Conservation (phyloP, 2,329 filamentous ascomycete genomes). For the Nothopassalora personata region DNA sequence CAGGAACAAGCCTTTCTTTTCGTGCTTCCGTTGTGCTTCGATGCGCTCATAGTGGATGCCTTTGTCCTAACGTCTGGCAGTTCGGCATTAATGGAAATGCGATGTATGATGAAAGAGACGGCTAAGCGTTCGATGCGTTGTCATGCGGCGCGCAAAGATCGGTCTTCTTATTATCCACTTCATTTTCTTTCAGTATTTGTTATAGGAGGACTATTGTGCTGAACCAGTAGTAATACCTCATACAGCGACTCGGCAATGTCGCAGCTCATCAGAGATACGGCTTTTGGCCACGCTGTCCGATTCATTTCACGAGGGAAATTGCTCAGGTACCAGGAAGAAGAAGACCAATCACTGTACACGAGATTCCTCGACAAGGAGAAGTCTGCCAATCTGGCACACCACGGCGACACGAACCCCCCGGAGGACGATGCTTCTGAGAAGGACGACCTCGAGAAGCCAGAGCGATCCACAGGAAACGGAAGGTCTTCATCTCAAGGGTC, state of each 20-base stretch:
- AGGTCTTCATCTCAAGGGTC: slow-evolving; percentile 20
- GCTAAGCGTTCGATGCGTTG: background rate
- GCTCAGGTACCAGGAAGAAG: slow-evolving; percentile 46
- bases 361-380: slow-evolving; percentile 48
- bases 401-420: slow-evolving; percentile 38
- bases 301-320: slow-evolving; percentile 39
- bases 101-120: background rate
- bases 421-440: slow-evolving; percentile 24
- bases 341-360: slow-evolving; percentile 45
- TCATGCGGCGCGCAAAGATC: background rate
- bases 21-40: background rate
- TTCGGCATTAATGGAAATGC: background rate
- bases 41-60: slow-evolving; percentile 2
- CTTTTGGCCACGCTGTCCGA: slow-evolving; percentile 45
- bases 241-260: slow-evolving; percentile 22
- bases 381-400: slow-evolving; percentile 44
- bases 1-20: background rate
- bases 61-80: background rate
- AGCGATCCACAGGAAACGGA: slow-evolving; percentile 6
- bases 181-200: no score
- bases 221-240: background rate
- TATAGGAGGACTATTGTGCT: background rate
- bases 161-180: background rate
- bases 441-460: slow-evolving; percentile 19
- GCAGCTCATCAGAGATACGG: slow-evolving; percentile 40